These are phyloP conservation scores for Gracilaria domingensis DNA, from an alignment of 23 red algal species.

Conservation along the genomic window DNA sequence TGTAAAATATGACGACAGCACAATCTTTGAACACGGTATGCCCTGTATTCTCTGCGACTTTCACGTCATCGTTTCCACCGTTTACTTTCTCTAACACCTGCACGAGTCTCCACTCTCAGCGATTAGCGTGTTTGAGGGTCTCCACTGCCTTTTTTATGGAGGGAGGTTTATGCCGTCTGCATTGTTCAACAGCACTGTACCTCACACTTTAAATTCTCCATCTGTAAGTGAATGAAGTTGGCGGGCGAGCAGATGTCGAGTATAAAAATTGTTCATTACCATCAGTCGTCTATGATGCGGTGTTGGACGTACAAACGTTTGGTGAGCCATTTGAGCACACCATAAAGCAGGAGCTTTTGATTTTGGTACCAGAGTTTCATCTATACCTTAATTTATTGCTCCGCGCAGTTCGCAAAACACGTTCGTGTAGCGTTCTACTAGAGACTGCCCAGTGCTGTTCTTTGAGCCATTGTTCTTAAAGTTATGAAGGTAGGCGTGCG, in stretches of 20 bases:
- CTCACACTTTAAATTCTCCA: neutral
- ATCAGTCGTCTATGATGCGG: no score
- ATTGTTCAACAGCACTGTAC: conserved; percentile 7
- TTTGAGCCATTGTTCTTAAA: no score
- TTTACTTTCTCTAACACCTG: neutral
- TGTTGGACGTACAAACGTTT: no score
- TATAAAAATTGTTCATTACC: conserved; percentile 20
- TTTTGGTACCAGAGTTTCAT: no score
- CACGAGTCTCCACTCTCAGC: neutral
- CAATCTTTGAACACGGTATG: conserved; percentile 14
- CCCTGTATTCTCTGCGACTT: neutral
- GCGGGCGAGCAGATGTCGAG: neutral
- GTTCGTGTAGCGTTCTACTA: no score
- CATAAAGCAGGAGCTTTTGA: no score
- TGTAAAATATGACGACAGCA: neutral
- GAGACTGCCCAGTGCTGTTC: no score
- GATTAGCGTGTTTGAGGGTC: neutral
- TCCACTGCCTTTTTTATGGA: conserved; percentile 6
- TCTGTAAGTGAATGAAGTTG: neutral
- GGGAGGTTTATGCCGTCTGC: neutral
- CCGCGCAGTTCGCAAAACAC: no score
- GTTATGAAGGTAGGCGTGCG: no score
- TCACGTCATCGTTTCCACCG: neutral
- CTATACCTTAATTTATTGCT: no score
- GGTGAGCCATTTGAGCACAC: no score